phyloP scores from a whole-genome alignment of 2,329 filamentous ascomycete species.

The Colletotrichum costaricense region DNA sequence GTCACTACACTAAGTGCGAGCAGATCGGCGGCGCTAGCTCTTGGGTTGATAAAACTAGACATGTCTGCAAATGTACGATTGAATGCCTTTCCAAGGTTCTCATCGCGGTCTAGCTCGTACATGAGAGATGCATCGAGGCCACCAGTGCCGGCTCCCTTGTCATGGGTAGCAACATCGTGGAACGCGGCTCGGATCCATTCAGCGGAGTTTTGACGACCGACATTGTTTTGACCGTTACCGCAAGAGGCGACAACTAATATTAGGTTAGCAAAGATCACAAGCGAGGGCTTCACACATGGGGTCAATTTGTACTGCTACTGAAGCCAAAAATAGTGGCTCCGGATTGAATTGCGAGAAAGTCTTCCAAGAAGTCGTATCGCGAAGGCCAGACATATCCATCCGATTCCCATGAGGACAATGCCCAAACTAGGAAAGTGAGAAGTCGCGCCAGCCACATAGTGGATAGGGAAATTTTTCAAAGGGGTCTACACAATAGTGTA shows the following conservation, averaged over 20 bases:
- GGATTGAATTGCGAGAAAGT: conserved; percentile 28
- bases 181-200: conserved; percentile 43
- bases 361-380: conserved; percentile 33
- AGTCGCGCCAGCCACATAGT: too few species aligned
- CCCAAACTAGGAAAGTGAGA: too few species aligned
- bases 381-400: conserved; percentile 30
- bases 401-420: too few species aligned
- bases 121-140: conserved; percentile 41
- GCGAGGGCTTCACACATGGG: too few species aligned
- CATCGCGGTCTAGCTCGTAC: conserved; percentile 38
- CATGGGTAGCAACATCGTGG: conserved; percentile 41
- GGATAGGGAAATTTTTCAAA: too few species aligned
- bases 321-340: conserved; percentile 36
- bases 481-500: too few species aligned
- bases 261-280: too few species aligned
- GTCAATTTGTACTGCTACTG: conserved; percentile 18
- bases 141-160: conserved; percentile 37
- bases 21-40: conserved; percentile 40
- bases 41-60: conserved; percentile 35
- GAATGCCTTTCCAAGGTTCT: conserved; percentile 39
- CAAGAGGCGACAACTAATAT: too few species aligned
- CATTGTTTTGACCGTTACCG: neutral
- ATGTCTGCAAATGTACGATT: conserved; percentile 43
- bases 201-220: conserved; percentile 38
- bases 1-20: conserved; percentile 39